Base-by-base conservation (phyloP, 345 rosid genomes). In the Angophora floribunda region DNA sequence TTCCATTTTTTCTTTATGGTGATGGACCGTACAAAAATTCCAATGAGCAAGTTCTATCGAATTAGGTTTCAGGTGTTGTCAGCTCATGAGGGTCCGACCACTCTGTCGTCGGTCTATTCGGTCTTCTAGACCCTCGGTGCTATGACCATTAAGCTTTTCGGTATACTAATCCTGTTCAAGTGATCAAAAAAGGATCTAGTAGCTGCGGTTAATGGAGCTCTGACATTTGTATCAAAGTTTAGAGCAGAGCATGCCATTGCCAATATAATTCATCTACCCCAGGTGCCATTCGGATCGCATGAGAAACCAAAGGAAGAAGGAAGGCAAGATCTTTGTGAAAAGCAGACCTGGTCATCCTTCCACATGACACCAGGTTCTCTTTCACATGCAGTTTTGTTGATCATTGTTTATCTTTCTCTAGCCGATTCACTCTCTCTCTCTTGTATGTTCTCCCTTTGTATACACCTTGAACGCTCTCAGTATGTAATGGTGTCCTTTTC, bases 81-180 rank as follows among this genome's bases (percentile, higher is more conserved):
- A 9, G 1, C 7, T 70, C 32, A 22, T 16, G 24, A 36, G 45
- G 44, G 47, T 9, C 24, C 5, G 6, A 32, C 4, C 0, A 4
- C 13, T 70, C 45, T 36, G 7, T 16, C 24, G 80, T 70, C 24
- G 2, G 4, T 36, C 13, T 67, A 32, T 32, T 70, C 24, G 1
- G 2, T 67, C 79, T 67, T 6, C 2, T 3, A 32, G 79, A 67
- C 12, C 79, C 11, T 7, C 8, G 16, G 6, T n/a, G 0, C 7
- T 61, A 28, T 7, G 2, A 0, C 16, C 16, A 28, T 5, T 28
- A 61, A 2, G 1, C 7, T 61, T 61, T 61, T 61, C 13, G 7
- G 5, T 28, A 30, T 61, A 12, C 15, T 61, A 11, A 26, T 26
- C 67, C 32, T 5, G 67, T 28, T 70, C 11, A 9, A 70, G 24